Evolutionary conservation across 2,329 filamentous ascomycete species (phyloP).

Genomic region (Diaporthe sp.): DNA sequence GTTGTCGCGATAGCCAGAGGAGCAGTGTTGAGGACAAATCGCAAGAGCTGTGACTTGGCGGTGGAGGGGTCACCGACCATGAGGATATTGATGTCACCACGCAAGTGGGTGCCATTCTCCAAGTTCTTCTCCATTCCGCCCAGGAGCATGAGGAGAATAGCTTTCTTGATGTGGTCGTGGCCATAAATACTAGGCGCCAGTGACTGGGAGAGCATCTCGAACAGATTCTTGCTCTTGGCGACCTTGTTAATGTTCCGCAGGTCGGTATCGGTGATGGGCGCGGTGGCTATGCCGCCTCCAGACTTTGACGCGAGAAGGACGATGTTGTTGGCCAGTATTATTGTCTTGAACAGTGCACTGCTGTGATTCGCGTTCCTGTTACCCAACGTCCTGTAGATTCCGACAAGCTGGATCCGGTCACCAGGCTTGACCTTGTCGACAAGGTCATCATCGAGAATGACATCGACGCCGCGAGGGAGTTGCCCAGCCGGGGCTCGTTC

Average conservation of each 20-base stretch:
- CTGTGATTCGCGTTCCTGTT: conserved; percentile 93
- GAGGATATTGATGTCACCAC: conserved; percentile 98
- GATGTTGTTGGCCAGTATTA: conserved; percentile 94
- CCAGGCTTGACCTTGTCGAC: conserved; percentile 96
- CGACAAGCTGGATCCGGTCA: conserved; percentile 96
- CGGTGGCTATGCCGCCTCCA: conserved; percentile 91
- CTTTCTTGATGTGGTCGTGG: conserved; percentile 98
- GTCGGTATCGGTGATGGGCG: conserved; percentile 94
- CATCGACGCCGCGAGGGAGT: conserved; percentile 93
- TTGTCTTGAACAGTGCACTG: conserved; percentile 93
- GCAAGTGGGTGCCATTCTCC: conserved; percentile 96
- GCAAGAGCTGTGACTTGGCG: conserved; percentile 96
- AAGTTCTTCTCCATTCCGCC: conserved; percentile 98
- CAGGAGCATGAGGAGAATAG: conserved; percentile 93
- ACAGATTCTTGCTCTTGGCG: conserved; percentile 92
- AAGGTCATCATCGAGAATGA: conserved; percentile 95
- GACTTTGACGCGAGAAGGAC: conserved; percentile 96
- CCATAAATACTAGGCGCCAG: conserved; percentile 97
- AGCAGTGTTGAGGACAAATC: conserved; percentile 97
- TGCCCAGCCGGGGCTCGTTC: conserved; percentile 96
- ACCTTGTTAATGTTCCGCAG: conserved; percentile 99
- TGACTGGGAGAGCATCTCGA: conserved; percentile 93
- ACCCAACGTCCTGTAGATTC: conserved; percentile 92
- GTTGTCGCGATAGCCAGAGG: conserved; percentile 97
- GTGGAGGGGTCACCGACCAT: conserved; percentile 99